Conservation (phyloP, 768 basidiomycete species). For the Sarcodon aspratus region DNA sequence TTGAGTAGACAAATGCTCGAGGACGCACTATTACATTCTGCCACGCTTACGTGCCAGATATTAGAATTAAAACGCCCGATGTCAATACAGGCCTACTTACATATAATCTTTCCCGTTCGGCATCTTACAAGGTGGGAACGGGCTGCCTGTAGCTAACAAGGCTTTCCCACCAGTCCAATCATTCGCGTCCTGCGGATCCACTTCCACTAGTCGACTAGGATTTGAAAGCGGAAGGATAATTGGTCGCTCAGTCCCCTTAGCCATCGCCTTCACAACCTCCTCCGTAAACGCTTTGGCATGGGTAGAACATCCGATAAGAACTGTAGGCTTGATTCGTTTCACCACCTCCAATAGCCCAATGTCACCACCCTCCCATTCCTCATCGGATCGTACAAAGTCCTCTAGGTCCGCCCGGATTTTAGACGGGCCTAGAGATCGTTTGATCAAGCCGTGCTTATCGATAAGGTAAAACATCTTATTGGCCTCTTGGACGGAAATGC, state of each 20-base stretch:
- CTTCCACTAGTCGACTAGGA: conserved; percentile 69
- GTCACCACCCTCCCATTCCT: conserved; percentile 41
- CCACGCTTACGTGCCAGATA: conserved; percentile 32
- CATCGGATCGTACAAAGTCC: conserved; percentile 46
- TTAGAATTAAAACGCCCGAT: neutral
- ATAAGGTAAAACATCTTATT: conserved; percentile 60
- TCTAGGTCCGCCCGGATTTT: conserved; percentile 34
- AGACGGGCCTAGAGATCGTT: conserved; percentile 29
- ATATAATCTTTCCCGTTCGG: conserved; percentile 53
- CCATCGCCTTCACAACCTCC: conserved; percentile 60
- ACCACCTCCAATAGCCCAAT: conserved; percentile 59
- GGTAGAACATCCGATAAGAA: conserved; percentile 80
- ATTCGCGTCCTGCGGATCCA: conserved; percentile 56
- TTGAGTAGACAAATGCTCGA: neutral
- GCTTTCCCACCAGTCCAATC: conserved; percentile 76
- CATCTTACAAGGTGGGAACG: conserved; percentile 65
- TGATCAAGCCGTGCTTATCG: conserved; percentile 57
- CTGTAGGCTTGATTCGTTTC: conserved; percentile 63
- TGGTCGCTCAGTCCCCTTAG: conserved; percentile 54
- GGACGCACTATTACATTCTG: conserved; percentile 56
- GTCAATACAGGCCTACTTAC: conserved; percentile 26
- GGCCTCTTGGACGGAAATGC: conserved; percentile 41
- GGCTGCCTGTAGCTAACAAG: conserved; percentile 75
- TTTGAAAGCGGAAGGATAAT: conserved; percentile 82
- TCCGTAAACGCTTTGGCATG: conserved; percentile 68